Base-by-base conservation (phyloP, 106 monocot species). In the Chionographis japonica region DNA sequence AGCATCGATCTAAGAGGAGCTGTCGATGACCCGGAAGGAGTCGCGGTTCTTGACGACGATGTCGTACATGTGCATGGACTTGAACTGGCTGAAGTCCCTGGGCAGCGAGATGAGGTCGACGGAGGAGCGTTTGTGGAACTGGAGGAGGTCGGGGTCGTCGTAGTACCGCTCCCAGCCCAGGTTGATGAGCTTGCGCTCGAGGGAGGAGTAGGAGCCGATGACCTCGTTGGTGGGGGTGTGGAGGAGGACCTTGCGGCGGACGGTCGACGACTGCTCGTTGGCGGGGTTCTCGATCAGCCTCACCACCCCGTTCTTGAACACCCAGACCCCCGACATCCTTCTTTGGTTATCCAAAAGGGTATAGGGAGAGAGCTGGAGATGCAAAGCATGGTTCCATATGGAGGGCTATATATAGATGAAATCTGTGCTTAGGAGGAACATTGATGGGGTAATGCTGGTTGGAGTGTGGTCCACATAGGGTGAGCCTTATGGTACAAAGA, bases 41-140 rank as follows among this genome's bases (percentile, higher is more conserved):
- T 88, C 77, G 8, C 87, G 83, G 54, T 88, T 88, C 77, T 88
- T 88, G 77, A 88, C 73, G 58, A 88, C 87, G 58, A 88, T 84
- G 63, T 88, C 87, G 53, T 74, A 88, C 87, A 88, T 88, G 65
- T 88, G 83, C 65, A 88, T 75, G 52, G 84, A 78, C 61, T 49
- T 62, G 69, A 88, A 88, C 37, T 67, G 63, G 19, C 55, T n/a
- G 78, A 88, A 88, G 54, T 88, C 80, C 50, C 60, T 71, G 39
- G 87, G 87, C 37, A 88, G 83, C 36, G 87, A 88, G 53, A 88
- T 88, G 62, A 88, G 77, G 62, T 88, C 87, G 40, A 83, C 67
- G 4, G 72, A 80, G 3, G 77, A 78, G 0, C 75, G 60, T 67
- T 84, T 83, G 63, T 88, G 87, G 78, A 84, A 88, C 60, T 88